Evolutionary conservation across 169 alveolate species (phyloP), one percentile per base, ranked within the genome.

Genomic region (Cryptosporidium tyzzeri): DNA sequence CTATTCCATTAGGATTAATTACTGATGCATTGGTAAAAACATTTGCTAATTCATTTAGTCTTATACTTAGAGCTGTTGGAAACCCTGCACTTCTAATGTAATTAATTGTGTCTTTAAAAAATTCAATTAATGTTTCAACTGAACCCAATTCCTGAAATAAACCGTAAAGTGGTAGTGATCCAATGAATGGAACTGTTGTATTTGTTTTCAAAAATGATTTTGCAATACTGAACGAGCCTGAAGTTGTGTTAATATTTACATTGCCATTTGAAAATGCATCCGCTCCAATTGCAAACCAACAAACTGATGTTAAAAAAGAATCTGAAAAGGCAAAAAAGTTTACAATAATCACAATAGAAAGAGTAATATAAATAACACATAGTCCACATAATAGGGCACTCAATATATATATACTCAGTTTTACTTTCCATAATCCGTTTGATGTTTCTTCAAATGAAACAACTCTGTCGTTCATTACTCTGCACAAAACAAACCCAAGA

Each of bases 261-360:
- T 80, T 80, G 10, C 89, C 89, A 80, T 80, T 80, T 62, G 89
- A 41, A 10, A 80, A 73, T 65, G 75, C 73, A n/a, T 80, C 89
- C 3, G 65, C 69, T 6, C 89, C 89, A 3, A 67, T 37, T 33
- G 89, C 89, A 29, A 80, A 0, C 89, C 89, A 80, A 14, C 89
- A 80, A 62, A 80, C 73, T 9, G 89, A 80, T 6, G 80, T 39
- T 16, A 74, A 41, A 62, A 80, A 62, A 39, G 89, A 80, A 37
- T 29, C 14, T 5, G 45, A 65, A 41, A 80, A 62, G 29, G 45
- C 26, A 21, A 62, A 23, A 29, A 80, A 59, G 41, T 65, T 37
- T 6, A 80, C 45, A 16, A 80, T 80, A 18, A 70, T 37, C 29
- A 80, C 23, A 37, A 62, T 33, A 21, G 73, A 62, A 21, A 48